Conservation (phyloP, 805 yeast species). For the Metschnikowia baotianmanensis region DNA sequence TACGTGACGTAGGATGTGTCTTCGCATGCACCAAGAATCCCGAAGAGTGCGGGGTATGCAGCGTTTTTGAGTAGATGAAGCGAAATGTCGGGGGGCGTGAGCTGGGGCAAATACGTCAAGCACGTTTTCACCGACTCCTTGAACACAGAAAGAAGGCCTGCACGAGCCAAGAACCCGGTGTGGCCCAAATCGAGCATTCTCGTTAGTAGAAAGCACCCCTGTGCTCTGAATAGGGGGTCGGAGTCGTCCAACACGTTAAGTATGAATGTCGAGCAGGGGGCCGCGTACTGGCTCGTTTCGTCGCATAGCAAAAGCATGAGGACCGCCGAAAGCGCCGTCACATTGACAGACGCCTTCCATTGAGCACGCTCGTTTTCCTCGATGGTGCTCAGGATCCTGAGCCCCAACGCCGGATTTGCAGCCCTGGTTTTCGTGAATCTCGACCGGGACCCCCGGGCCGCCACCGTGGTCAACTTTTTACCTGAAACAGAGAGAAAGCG, state of each 20-base stretch:
- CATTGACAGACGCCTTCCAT: slow-evolving; percentile 28
- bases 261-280: slow-evolving; percentile 30
- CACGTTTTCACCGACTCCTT: slow-evolving; percentile 25
- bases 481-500: slow-evolving; percentile 6
- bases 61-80: slow-evolving; percentile 16
- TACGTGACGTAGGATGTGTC: slow-evolving; percentile 9
- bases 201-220: slow-evolving; percentile 23
- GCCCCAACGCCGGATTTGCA: slow-evolving; percentile 20
- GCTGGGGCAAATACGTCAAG: slow-evolving; percentile 26
- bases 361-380: slow-evolving; percentile 25
- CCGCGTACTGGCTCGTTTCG: slow-evolving; percentile 1
- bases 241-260: slow-evolving; percentile 37
- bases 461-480: slow-evolving; percentile 5
- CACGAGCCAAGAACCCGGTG: slow-evolving; percentile 15
- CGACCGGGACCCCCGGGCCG: neutral
- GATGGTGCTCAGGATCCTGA: slow-evolving; percentile 5
- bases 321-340: slow-evolving; percentile 28
- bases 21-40: slow-evolving; percentile 11
- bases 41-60: slow-evolving; percentile 24
- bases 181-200: slow-evolving; percentile 13
- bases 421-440: slow-evolving; percentile 9
- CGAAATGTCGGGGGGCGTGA: slow-evolving; percentile 26
- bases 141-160: slow-evolving; percentile 30
- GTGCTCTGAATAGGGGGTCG: slow-evolving; percentile 27
- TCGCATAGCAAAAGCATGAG: slow-evolving; percentile 21